Percentiles rank a stretch among this genome's conserved stretches.
Conservation (phyloP, 257 asterid species). For the Leptodermis oblonga region DNA sequence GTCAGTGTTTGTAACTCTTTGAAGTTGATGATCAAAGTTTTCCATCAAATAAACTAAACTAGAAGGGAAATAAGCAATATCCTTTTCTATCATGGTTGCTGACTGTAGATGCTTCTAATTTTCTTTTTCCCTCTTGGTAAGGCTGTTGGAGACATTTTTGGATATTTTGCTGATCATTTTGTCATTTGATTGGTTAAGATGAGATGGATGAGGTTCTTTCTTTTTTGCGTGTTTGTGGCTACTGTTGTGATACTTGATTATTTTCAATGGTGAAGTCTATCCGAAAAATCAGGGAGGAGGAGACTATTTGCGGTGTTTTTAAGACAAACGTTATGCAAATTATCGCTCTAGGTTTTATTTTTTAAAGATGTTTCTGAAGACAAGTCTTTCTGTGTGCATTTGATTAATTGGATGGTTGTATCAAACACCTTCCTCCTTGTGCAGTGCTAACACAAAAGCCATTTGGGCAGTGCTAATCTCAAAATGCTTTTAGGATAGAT, state of each 20-base stretch:
- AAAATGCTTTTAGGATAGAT: neutral
- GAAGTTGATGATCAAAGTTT: neutral
- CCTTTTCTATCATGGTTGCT: neutral
- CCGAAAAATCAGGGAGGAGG: neutral
- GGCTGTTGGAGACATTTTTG: neutral
- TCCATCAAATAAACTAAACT: neutral
- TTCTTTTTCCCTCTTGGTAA: too few relatives aligned
- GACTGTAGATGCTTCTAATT: neutral
- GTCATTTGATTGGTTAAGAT: neutral
- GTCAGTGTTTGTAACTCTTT: constrained; percentile 20
- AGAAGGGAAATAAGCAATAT: neutral
- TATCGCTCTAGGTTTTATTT: neutral
- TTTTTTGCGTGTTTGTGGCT: too few relatives aligned
- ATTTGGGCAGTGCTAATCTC: neutral
- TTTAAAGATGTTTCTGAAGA: neutral
- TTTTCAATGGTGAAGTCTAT: neutral
- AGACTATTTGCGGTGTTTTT: neutral
- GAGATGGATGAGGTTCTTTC: neutral
- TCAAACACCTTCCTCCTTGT: neutral
- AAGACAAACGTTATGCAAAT: neutral
- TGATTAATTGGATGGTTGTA: neutral
- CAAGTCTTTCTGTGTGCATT: neutral
- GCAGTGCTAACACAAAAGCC: neutral
- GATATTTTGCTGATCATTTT: neutral
- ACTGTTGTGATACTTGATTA: neutral